A percentile compares a stretch with the other conserved stretches of the same genome.
Conservation (phyloP, 106 monocot genomes). For the Acanthochlamys bracteata region DNA sequence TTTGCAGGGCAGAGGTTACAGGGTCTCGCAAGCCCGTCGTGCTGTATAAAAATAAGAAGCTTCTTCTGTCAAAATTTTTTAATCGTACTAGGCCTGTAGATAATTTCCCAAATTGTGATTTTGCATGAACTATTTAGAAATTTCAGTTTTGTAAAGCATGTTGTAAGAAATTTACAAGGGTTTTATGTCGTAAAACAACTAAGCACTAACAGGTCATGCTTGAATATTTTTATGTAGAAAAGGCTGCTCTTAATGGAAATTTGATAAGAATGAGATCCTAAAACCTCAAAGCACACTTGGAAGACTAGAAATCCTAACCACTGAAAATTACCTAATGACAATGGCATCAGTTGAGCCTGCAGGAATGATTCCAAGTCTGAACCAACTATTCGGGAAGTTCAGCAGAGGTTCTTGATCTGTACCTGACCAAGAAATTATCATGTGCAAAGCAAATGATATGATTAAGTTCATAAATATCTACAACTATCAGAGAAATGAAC, state of each 20-base stretch:
- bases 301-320: background rate
- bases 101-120: too few relatives aligned
- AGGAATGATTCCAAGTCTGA: constrained; percentile 89
- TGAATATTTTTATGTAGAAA: too few relatives aligned
- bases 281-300: background rate
- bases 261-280: too few relatives aligned
- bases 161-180: too few relatives aligned
- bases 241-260: background rate
- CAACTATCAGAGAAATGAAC: constrained; percentile 2
- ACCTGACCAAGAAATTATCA: background rate
- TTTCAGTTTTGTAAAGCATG: too few relatives aligned
- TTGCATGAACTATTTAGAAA: too few relatives aligned
- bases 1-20: constrained; percentile 83
- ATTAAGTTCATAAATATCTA: background rate
- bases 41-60: constrained; percentile 27
- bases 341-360: constrained; percentile 93
- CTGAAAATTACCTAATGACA: constrained; percentile 58
- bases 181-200: too few relatives aligned
- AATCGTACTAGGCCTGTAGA: too few relatives aligned
- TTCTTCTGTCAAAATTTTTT: background rate
- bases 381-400: constrained; percentile 73
- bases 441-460: background rate
- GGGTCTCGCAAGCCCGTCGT: constrained; percentile 82
- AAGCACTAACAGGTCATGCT: too few relatives aligned
- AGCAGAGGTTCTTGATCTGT: constrained; percentile 41